Percentiles rank a stretch among this genome's conserved stretches.
Conservation (phyloP, 2,329 filamentous ascomycete genomes). For the Fusarium nurragi region DNA sequence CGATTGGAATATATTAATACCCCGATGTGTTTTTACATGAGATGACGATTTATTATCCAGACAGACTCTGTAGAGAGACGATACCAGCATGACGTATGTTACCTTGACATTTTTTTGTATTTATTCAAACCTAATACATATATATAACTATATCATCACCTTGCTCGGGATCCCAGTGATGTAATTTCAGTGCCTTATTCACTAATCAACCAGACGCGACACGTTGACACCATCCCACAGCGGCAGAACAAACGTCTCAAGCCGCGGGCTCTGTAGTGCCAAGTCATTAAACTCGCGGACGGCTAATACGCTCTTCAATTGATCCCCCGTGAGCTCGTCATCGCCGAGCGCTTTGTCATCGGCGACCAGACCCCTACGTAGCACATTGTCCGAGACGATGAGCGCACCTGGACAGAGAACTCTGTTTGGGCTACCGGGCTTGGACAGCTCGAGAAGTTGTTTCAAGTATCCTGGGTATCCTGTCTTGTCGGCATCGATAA, state of each 20-base stretch:
- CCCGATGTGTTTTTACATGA: constrained; percentile 18
- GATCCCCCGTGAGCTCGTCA: constrained; percentile 31
- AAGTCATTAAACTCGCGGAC: constrained; percentile 51
- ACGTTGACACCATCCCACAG: constrained; percentile 57
- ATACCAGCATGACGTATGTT: constrained; percentile 8
- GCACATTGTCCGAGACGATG: constrained; percentile 64
- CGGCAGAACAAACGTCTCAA: constrained; percentile 55
- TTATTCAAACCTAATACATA: constrained; percentile 12
- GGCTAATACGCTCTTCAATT: constrained; percentile 38
- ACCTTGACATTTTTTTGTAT: constrained; percentile 1
- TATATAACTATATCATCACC: neutral
- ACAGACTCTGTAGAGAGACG: constrained; percentile 9
- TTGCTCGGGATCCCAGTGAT: neutral
- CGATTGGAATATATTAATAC: constrained; percentile 16
- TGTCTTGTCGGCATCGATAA: constrained; percentile 64
- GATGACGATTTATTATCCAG: constrained; percentile 23
- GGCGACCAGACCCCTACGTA: constrained; percentile 60
- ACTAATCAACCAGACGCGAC: constrained; percentile 52
- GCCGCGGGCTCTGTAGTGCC: constrained; percentile 46
- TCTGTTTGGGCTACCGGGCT: constrained; percentile 49
- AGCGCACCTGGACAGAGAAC: constrained; percentile 60
- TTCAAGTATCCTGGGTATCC: constrained; percentile 61
- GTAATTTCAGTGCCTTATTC: neutral
- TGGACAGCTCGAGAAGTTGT: constrained; percentile 56
- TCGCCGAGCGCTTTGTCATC: constrained; percentile 43